These are phyloP conservation scores for Oryza meridionalis DNA, from an alignment of 176 grass and related monocot species.

Conservation along the genomic window DNA sequence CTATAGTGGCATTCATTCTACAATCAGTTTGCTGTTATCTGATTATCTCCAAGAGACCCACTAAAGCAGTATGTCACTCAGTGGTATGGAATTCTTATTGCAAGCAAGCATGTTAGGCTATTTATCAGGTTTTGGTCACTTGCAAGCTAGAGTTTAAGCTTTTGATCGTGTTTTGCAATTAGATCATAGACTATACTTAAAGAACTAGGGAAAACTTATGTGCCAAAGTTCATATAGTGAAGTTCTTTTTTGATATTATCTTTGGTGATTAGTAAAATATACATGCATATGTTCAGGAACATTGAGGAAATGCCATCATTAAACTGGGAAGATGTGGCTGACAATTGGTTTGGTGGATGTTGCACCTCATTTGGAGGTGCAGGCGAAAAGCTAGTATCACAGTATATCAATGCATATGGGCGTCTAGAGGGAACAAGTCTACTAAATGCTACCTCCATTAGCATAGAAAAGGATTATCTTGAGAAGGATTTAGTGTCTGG, in stretches of 20 bases:
- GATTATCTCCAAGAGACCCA: not conserved
- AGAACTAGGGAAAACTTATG: not conserved
- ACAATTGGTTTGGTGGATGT: conserved; percentile 96
- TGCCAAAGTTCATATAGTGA: not conserved
- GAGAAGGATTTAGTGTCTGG: conserved; percentile 36
- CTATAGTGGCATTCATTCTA: not conserved
- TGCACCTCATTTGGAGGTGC: conserved; percentile 90
- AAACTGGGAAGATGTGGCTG: conserved; percentile 84
- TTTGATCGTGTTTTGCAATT: conserved; percentile 1
- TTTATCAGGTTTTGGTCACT: not conserved
- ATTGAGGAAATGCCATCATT: conserved; percentile 90
- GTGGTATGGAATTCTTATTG: not conserved
- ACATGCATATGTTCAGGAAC: conserved; percentile 45
- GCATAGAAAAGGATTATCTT: conserved; percentile 66
- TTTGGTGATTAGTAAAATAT: not conserved
- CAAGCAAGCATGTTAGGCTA: not conserved
- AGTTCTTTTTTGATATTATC: not conserved
- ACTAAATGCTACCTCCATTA: conserved; percentile 65
- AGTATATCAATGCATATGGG: conserved; percentile 67
- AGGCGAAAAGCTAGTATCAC: conserved; percentile 64
- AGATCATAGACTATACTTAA: conserved; percentile 15
- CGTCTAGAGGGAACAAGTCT: conserved; percentile 58
- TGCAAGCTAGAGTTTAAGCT: not conserved
- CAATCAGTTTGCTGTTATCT: not conserved
- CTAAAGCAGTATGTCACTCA: conserved; percentile 11